Evolutionary conservation across 2,329 filamentous ascomycete genomes (phyloP).

Genomic region (Aspergillus japonicus): DNA sequence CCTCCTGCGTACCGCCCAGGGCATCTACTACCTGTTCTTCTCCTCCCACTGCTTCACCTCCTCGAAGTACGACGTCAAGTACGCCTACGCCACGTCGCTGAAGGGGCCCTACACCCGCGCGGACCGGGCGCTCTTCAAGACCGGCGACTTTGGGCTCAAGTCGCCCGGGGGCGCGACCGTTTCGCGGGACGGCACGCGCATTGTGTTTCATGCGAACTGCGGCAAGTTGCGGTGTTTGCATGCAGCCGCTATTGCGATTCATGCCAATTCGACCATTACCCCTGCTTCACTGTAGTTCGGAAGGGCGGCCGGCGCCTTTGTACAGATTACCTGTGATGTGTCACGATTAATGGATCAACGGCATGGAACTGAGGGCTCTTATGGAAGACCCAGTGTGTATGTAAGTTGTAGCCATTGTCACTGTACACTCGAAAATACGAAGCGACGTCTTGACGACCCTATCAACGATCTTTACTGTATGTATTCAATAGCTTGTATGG

Average conservation of each 20-base stretch:
- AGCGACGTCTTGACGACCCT: no score
- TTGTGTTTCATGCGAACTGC: slow-evolving; percentile 34
- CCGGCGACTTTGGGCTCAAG: slow-evolving; percentile 27
- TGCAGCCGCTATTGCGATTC: slow-evolving; percentile 25
- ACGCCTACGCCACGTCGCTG: slow-evolving; percentile 49
- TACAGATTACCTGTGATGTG: no score
- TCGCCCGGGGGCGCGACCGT: slow-evolving; percentile 30
- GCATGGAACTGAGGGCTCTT: no score
- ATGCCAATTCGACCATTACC: slow-evolving; percentile 2
- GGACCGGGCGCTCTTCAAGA: slow-evolving; percentile 31
- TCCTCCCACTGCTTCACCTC: slow-evolving; percentile 59
- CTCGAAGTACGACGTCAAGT: slow-evolving; percentile 57
- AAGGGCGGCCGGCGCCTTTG: no score
- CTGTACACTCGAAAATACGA: no score
- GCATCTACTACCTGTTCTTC: slow-evolving; percentile 60
- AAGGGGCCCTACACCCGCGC: slow-evolving; percentile 38
- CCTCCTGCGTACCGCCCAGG: slow-evolving; percentile 38
- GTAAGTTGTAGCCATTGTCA: no score
- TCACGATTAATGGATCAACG: no score
- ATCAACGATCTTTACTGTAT: no score
- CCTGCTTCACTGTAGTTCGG: slow-evolving; percentile 3
- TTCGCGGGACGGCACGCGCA: slow-evolving; percentile 25
- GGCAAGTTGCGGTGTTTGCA: slow-evolving; percentile 26
- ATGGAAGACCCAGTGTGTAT: no score
- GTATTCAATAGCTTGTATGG: no score